Evolutionary conservation across 2,329 filamentous ascomycete genomes (phyloP).

Genomic region (Nemania serpens): DNA sequence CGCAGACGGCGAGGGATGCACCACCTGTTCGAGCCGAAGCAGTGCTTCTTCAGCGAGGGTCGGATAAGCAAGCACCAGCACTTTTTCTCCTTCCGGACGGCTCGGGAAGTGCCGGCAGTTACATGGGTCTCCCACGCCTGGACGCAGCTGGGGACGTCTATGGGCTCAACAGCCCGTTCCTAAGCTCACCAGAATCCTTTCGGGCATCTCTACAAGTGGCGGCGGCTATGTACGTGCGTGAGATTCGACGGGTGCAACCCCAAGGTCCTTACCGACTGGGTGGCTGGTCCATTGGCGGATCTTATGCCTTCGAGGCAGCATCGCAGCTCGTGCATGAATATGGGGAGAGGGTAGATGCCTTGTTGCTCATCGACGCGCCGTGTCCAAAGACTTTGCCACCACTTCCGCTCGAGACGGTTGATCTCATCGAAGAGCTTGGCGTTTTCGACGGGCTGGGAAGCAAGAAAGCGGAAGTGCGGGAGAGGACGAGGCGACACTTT

Average conservation of each 20-base stretch:
- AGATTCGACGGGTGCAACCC: not conserved
- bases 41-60: not conserved
- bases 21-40: no score
- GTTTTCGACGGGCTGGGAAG: no score
- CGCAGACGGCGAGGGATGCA: no score
- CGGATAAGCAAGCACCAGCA: not conserved
- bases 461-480: no score
- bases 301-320: not conserved
- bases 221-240: not conserved
- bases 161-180: not conserved
- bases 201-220: not conserved
- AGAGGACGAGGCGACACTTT: no score
- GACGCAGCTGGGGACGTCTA: not conserved
- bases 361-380: not conserved
- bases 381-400: no score
- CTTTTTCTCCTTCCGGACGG: not conserved
- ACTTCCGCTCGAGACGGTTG: no score
- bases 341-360: not conserved
- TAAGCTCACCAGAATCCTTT: not conserved
- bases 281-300: not conserved
- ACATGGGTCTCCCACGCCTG: not conserved
- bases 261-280: not conserved
- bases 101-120: not conserved
- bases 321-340: no score
- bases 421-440: no score